phyloP scores from a whole-genome alignment of 371 early-diverging fungal genomes.

The Mortierella sp. region DNA sequence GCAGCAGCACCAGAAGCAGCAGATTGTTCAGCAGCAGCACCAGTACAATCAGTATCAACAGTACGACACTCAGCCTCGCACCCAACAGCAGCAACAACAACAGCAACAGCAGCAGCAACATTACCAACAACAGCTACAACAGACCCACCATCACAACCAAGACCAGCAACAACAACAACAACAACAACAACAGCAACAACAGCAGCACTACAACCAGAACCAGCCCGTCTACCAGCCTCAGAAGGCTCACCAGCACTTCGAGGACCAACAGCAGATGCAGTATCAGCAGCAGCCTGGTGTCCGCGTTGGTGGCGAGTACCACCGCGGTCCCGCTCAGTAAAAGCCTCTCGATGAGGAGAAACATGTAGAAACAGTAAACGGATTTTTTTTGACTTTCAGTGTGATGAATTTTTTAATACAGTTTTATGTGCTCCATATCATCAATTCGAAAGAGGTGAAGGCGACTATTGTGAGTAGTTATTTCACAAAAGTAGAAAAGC shows the following conservation, averaged over 20 bases:
- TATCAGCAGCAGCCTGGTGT: not conserved
- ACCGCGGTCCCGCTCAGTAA: constrained; percentile 3
- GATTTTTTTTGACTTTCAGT: too few species aligned
- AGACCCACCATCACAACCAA: not conserved
- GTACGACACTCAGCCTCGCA: not conserved
- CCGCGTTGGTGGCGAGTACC: not conserved
- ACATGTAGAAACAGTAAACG: too few species aligned
- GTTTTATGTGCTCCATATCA: too few species aligned
- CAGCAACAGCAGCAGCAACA: not conserved
- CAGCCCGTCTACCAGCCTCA: not conserved
- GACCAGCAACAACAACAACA: not conserved
- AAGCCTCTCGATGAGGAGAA: not conserved
- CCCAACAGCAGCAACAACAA: not conserved
- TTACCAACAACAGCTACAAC: not conserved
- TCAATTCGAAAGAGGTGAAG: too few species aligned
- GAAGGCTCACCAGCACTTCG: not conserved
- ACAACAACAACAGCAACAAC: not conserved
- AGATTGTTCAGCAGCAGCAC: not conserved
- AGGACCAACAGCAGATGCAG: constrained; percentile 3
- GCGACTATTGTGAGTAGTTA: too few species aligned
- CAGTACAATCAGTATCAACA: too few species aligned
- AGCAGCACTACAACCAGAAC: not conserved
- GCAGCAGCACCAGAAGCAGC: too few species aligned
- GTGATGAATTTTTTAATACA: not conserved
- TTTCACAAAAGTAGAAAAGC: not conserved